These are phyloP conservation scores for Boletus edulis DNA, from an alignment of 768 basidiomycete genomes.

Conservation along the genomic window DNA sequence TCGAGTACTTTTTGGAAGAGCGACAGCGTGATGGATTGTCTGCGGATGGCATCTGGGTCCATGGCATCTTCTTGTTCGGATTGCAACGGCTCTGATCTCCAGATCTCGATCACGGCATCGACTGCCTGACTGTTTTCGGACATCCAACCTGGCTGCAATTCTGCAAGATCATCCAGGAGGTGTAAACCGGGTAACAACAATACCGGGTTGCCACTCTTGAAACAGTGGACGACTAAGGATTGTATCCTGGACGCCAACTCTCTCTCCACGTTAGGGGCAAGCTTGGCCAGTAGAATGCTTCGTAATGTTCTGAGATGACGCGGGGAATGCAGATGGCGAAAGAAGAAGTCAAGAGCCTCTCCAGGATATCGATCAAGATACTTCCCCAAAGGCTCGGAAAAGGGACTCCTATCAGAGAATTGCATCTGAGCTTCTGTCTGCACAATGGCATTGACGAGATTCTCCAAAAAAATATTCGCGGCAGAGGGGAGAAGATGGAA, in stretches of 20 bases:
- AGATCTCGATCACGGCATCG: constrained; percentile 69
- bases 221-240: constrained; percentile 48
- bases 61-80: constrained; percentile 42
- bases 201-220: constrained; percentile 47
- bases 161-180: constrained; percentile 73
- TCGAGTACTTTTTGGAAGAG: constrained; percentile 76
- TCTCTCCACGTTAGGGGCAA: constrained; percentile 72
- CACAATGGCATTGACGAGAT: constrained; percentile 83
- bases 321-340: constrained; percentile 73
- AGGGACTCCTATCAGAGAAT: constrained; percentile 85
- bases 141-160: constrained; percentile 69
- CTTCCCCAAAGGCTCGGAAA: constrained; percentile 88
- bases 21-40: constrained; percentile 64
- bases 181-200: constrained; percentile 69
- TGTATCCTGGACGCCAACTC: constrained; percentile 64
- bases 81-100: constrained; percentile 54
- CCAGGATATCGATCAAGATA: constrained; percentile 89
- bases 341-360: constrained; percentile 84
- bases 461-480: constrained; percentile 88
- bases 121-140: constrained; percentile 63
- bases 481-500: constrained; percentile 95
- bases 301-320: constrained; percentile 81
- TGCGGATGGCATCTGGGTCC: constrained; percentile 50
- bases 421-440: constrained; percentile 91
- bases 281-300: constrained; percentile 74